These are phyloP conservation scores for Ramaria sp. DNA, from an alignment of 768 basidiomycete genomes.

Conservation along the genomic window DNA sequence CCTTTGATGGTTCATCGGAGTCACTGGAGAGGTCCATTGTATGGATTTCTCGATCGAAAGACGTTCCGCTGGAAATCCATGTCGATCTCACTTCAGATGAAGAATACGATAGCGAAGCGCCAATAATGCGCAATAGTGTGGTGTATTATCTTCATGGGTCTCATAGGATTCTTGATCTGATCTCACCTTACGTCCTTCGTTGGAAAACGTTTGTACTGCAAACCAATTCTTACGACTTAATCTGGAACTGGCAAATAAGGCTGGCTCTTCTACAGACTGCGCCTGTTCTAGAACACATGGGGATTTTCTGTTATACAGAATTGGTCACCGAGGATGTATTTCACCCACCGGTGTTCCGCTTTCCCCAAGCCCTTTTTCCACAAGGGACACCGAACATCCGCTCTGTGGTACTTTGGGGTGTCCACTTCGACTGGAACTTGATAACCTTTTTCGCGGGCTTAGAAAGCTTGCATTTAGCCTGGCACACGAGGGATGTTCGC, in stretches of 20 bases:
- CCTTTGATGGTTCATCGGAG: not conserved
- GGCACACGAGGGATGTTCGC: conserved; percentile 3
- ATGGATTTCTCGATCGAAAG: conserved; percentile 2
- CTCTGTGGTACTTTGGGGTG: conserved; percentile 1
- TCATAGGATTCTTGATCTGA: not conserved
- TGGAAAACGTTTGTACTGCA: not conserved
- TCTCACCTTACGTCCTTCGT: not conserved
- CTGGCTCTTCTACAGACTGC: not conserved
- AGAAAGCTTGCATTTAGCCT: not conserved
- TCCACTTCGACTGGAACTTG: conserved; percentile 4
- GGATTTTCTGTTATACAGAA: conserved; percentile 5
- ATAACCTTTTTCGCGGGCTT: not conserved
- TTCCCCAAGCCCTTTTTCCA: not conserved
- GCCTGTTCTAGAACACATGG: not conserved
- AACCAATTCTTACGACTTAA: not conserved
- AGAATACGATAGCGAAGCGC: not conserved
- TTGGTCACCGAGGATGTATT: not conserved
- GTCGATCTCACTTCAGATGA: not conserved
- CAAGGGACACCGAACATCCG: not conserved
- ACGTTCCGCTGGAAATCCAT: not conserved
- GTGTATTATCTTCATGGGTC: not conserved
- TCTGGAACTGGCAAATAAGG: not conserved
- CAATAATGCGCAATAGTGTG: not conserved
- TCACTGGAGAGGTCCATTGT: not conserved
- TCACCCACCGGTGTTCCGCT: not conserved